phyloP scores from a whole-genome alignment of 2,329 filamentous ascomycete genomes.

The Hymenoscyphus occultus region DNA sequence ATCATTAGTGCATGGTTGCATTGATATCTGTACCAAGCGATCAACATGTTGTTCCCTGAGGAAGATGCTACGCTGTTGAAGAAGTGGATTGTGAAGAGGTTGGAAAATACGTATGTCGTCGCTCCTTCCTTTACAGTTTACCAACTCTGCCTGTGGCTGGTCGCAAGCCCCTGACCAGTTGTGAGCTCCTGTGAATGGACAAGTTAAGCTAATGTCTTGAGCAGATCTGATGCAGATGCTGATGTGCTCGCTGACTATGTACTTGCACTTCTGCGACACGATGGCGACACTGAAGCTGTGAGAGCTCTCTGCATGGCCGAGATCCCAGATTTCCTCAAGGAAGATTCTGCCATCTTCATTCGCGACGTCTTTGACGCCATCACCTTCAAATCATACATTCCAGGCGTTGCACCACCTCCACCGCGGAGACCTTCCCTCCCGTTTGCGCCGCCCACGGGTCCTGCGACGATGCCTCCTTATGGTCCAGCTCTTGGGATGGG shows the following conservation, averaged over 20 bases:
- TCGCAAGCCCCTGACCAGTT: not conserved
- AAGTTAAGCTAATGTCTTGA: not conserved
- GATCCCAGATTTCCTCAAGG: slow-evolving; percentile 71
- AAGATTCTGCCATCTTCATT: slow-evolving; percentile 63
- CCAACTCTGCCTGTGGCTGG: not conserved
- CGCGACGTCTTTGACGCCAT: slow-evolving; percentile 69
- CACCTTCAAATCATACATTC: slow-evolving; percentile 57
- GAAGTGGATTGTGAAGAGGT: slow-evolving; percentile 72
- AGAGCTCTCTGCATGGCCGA: slow-evolving; percentile 67
- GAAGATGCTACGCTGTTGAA: slow-evolving; percentile 64
- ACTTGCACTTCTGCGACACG: slow-evolving; percentile 70
- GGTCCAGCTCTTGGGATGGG: slow-evolving; percentile 25
- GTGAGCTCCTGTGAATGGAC: not conserved
- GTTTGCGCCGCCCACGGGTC: slow-evolving; percentile 32
- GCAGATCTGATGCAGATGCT: slow-evolving; percentile 74
- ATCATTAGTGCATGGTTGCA: not conserved
- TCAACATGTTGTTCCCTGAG: slow-evolving; percentile 58
- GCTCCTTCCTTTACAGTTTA: slow-evolving; percentile 7
- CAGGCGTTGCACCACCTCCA: slow-evolving; percentile 47
- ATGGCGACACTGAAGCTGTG: slow-evolving; percentile 62
- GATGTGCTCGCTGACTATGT: slow-evolving; percentile 84
- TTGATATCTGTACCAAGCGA: not conserved
- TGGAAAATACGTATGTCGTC: slow-evolving; percentile 64
- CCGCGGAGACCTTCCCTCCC: slow-evolving; percentile 24
- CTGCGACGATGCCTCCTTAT: slow-evolving; percentile 25